Base-by-base conservation (phyloP, 2,329 filamentous ascomycete genomes). In the Diplocarpon rosae region DNA sequence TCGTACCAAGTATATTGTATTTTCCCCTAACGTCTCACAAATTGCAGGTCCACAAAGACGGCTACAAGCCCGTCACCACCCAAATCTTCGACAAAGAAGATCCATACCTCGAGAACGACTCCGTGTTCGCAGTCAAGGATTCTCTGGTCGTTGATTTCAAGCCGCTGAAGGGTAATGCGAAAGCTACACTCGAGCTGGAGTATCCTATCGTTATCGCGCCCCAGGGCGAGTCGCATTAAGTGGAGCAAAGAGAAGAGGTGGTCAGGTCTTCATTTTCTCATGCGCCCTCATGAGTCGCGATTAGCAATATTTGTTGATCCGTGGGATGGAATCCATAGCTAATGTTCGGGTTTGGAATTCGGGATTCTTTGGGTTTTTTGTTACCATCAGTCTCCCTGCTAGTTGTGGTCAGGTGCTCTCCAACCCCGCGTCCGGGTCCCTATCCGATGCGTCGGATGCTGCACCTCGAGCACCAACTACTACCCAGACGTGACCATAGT, bases 71-170 rank as follows among this genome's bases (percentile, higher is more conserved):
- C 69, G 54, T 85, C 48, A 83, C 82, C 1, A 87, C 84, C 0
- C 84, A 89, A 63, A 79, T 89, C 42, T 89, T 87, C 61, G 82
- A 85, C 63, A 71, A 71, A 49, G 69, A 75, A 49, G 76, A 81
- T 64, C 71, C 75, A 39, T 84, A 85, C 60, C 69, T 87, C 20
- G 59, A 62, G 31, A 64, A 67, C 15, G 67, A 69, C 53, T 67
- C 66, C 3, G 71, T 72, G 28, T 75, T 72, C 49, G 71, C 71
- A 31, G 71, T 75, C 53, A 75, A 75, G 62, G 65, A 71, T 38
- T 70, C 72, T 38, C 59, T 75, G 4, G 55, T 74, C 1, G 63
- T 74, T 12, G 63, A 71, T 51, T 75, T 75, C 56, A 67, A 65
- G 54, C 69, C 70, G 9, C 56, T 67, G 28, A 42, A 63, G 49